Base-by-base conservation (phyloP, 441 rosid genomes). In the Mallotus repandus region DNA sequence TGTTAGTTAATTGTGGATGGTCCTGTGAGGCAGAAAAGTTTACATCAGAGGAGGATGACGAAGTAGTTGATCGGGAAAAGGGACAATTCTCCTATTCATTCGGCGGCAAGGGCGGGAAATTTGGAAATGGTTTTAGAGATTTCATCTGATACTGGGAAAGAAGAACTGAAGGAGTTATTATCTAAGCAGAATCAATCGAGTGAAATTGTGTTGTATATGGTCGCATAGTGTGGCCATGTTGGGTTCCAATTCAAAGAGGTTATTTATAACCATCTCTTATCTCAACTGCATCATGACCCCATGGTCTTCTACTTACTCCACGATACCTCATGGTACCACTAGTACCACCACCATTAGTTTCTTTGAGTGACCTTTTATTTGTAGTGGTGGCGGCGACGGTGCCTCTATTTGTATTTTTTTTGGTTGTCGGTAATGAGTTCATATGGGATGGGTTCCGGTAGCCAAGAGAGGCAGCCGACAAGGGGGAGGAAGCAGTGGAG, bases 261-360 rank as follows among this genome's bases (percentile, higher is more conserved):
- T n/a, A n/a, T n/a, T n/a, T n/a, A n/a, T n/a, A n/a, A n/a, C n/a
- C n/a, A 29, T 29, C 32, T 29, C 3, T 29, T 29, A 2, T 29
- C 32, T 76, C 99, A 0, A 98, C 99, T 5, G 99, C 99, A n/a
- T 87, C 92, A 4, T 98, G 90, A 3, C 99, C 99, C 99, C 98
- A 95, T 0, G 99, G 99, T 67, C 99, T 83, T 11, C 97, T 82
- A 4, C 99, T 88, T 12, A 95, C 99, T 0, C 99, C 99, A 5
- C 99, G 98, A 89, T 92, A 95, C 83, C 92, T 83, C 71, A 83
- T 83, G 63, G 84, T 82, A n/a, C 82, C 74, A 1, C 76, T 52
- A 18, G 78, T 4, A 25, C 53, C 81, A 21, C 60, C 74, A 50
- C 29, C 1, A 25, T 25, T 25, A 25, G 29, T 25, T 25, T 25